Evolutionary conservation across 2,329 filamentous ascomycete genomes (phyloP), one percentile per base, ranked within the genome.

Genomic region (Verruconis gallopava): DNA sequence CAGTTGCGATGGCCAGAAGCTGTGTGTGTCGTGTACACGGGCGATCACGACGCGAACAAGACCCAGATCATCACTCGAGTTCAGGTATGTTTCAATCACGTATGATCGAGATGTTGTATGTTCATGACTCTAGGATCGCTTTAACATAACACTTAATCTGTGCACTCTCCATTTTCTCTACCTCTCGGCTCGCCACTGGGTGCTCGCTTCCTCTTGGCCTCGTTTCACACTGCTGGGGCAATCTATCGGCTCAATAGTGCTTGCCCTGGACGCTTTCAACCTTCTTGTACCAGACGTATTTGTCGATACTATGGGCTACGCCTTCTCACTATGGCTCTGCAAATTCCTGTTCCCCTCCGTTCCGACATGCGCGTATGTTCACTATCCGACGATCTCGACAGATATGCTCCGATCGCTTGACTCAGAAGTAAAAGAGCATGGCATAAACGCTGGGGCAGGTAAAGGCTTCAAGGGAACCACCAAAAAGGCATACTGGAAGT

Each of bases 271-370:
- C 55, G 89, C 89, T 9, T 91, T 98, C 58, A 80, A 76, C n/a
- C 74, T 95, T 2, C 71, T 96, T 2, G 83, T 89, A 0, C 91
- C 91, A 0, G 91, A 98, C 58, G 73, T 96, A 40, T 94, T 96
- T 58, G 71, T 98, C 52, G 91, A 98, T 56, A 98, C 91, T 2
- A 95, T 98, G 88, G 91, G 91, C 47, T 98, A 95, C 55, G 86
- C 89, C 19, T 98, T 96, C 57, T 75, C 83, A 0, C 73, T 94
- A 9, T 85, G 84, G 5, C 69, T 95, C 3, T 82, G 72, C 60
- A 91, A 86, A 56, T 72, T 82, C 48, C 68, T 96, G 18, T 96
- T 96, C 56, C 81, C 74, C 0, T 61, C 65, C 25, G 73, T 95
- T 1, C 84, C 89, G 0, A 95, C 86, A 0, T 86, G 76, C 36